These are phyloP conservation scores for Glycyrrhiza uralensis DNA, from an alignment of 306 rosid species.

Conservation along the genomic window DNA sequence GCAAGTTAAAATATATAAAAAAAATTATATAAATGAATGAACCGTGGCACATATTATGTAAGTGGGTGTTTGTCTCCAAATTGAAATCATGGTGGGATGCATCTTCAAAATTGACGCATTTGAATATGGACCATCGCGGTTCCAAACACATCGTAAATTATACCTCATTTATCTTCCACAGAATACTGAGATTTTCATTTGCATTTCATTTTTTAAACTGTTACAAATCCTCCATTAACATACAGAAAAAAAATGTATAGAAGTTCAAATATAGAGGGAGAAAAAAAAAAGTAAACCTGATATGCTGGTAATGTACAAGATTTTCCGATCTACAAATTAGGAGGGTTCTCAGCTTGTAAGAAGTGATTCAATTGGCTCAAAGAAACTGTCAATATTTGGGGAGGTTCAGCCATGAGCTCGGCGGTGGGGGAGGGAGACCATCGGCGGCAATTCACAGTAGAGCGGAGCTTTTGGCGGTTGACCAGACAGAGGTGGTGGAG, in stretches of 20 bases:
- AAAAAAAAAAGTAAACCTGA: conserved; percentile 14
- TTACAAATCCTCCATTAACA: conserved; percentile 25
- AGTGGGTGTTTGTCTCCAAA: too few species aligned
- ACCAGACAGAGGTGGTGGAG: too few species aligned
- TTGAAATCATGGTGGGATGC: too few species aligned
- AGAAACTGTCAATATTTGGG: conserved; percentile 16
- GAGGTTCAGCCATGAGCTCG: conserved; percentile 3
- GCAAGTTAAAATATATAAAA: not conserved
- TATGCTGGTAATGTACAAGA: conserved; percentile 50
- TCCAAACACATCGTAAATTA: too few species aligned
- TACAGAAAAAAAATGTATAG: not conserved
- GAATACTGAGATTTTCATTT: conserved; percentile 27
- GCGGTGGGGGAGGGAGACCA: too few species aligned
- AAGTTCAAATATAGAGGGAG: not conserved
- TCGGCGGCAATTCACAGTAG: too few species aligned
- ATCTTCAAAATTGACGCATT: too few species aligned
- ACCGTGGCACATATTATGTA: not conserved
- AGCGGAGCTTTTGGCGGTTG: too few species aligned
- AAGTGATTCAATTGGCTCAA: conserved; percentile 24
- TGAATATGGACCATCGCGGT: too few species aligned
- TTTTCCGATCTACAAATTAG: conserved; percentile 37
- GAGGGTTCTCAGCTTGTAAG: conserved; percentile 25
- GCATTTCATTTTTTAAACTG: conserved; percentile 22
- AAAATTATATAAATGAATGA: not conserved
- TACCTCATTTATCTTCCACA: not conserved